Base-by-base conservation (phyloP, 2,329 filamentous ascomycete species). In the Colletotrichum brevisporum region DNA sequence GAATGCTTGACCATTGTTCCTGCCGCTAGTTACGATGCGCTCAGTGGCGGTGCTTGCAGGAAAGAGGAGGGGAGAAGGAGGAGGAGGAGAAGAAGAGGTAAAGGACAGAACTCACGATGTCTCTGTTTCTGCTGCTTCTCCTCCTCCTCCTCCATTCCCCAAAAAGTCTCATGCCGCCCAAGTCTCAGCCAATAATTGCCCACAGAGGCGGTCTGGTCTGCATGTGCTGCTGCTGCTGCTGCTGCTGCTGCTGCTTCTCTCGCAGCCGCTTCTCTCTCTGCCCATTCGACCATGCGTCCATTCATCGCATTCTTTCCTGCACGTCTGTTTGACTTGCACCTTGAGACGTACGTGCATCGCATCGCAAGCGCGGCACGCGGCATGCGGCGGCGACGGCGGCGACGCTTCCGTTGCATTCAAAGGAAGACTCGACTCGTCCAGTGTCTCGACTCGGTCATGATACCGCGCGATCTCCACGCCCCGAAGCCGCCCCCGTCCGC, bases 261-360 rank as follows among this genome's bases (percentile, higher is more conserved):
- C 31, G 4, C 31, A 36, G 9, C 31, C 31, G 48, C 50, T 69
- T 24, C 21, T 60, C 53, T 54, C 61, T 65, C 48, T 55, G 31
- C 24, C 43, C 16, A 63, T 67, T 67, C 57, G 51, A 31, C 45
- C 51, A 55, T 55, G 24, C 39, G 24, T 36, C 41, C 60, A 63
- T 47, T 69, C 50, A 56, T 69, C 66, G 27, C 55, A 69, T 51
- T 55, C 27, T 59, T 43, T 69, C 45, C 65, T 71, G 68, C 65
- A 64, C 60, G 50, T 60, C 65, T 70, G 53, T 64, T 69, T 57
- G 65, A 64, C 68, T 64, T 69, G 59, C 63, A 52, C 69, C 54
- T 65, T 26, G 45, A 69, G 68, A 68, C 60, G 53, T 63, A 58
- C 63, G 12, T 58, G 18, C 41, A 15, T 12, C 15, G 45, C 63